A percentile compares a stretch with the other conserved stretches of the same genome.
Evolutionary conservation across 1,139 yeast genomes (phyloP).

Genomic region (Yamadazyma sp.): DNA sequence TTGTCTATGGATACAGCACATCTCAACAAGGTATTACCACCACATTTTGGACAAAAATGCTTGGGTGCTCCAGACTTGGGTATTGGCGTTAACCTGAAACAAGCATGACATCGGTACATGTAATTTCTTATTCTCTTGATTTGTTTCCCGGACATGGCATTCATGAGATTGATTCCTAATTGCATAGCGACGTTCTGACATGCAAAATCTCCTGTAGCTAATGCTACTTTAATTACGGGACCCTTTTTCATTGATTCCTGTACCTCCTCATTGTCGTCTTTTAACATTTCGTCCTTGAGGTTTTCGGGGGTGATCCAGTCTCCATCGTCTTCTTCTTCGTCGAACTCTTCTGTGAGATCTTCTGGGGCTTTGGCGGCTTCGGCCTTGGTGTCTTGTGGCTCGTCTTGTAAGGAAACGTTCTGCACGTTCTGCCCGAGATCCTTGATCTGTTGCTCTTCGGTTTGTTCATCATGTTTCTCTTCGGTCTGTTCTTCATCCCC

Average conservation of each 20-base stretch:
- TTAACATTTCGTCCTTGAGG: slow-evolving; percentile 63
- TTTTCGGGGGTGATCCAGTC: slow-evolving; percentile 97
- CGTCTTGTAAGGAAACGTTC: slow-evolving; percentile 5
- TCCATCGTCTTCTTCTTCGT: slow-evolving; percentile 74
- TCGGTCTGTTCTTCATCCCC: slow-evolving; percentile 5
- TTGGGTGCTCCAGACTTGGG: slow-evolving; percentile 74
- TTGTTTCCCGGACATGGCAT: slow-evolving; percentile 79
- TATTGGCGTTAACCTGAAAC: slow-evolving; percentile 78
- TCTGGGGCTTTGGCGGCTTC: not conserved
- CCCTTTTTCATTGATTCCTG: slow-evolving; percentile 22
- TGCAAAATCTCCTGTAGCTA: slow-evolving; percentile 96
- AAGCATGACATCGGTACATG: slow-evolving; percentile 96
- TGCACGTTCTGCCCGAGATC: slow-evolving; percentile 5
- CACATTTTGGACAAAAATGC: slow-evolving; percentile 96
- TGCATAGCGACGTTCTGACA: slow-evolving; percentile 94
- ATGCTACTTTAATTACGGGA: slow-evolving; percentile 62
- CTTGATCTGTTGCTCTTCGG: slow-evolving; percentile 2
- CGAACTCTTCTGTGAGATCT: slow-evolving; percentile 44
- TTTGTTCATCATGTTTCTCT: slow-evolving; percentile 2
- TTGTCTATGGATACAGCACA: slow-evolving; percentile 88
- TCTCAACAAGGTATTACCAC: slow-evolving; percentile 84
- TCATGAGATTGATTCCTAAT: slow-evolving; percentile 83
- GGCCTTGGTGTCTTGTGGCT: slow-evolving; percentile 5
- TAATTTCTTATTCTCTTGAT: slow-evolving; percentile 85
- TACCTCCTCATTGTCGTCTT: slow-evolving; percentile 57